Evolutionary conservation across 2,329 filamentous ascomycete species (phyloP).

Genomic region (Calonectria hongkongensis): DNA sequence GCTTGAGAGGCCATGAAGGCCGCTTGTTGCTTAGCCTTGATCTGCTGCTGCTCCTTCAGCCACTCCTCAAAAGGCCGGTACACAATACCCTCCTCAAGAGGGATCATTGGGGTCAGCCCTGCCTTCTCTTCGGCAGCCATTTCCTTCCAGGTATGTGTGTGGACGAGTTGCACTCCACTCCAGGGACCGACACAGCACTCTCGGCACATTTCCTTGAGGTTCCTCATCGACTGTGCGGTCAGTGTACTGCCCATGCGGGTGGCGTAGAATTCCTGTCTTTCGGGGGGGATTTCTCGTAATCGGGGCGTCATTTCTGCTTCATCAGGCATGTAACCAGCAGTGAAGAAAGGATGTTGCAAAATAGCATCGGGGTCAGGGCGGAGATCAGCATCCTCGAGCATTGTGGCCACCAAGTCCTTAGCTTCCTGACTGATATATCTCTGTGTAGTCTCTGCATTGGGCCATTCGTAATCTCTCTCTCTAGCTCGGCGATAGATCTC

Average conservation of each 20-base stretch:
- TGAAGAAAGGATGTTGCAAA: conserved; percentile 87
- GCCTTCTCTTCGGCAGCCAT: conserved; percentile 81
- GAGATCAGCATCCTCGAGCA: conserved; percentile 84
- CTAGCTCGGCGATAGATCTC: conserved; percentile 86
- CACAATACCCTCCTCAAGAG: conserved; percentile 76
- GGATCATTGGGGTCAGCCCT: conserved; percentile 78
- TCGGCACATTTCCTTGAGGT: conserved; percentile 74
- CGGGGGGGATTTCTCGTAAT: conserved; percentile 74
- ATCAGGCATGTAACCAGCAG: conserved; percentile 82
- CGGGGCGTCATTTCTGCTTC: conserved; percentile 75
- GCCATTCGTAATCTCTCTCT: conserved; percentile 88
- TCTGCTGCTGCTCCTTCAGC: conserved; percentile 71
- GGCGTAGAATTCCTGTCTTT: conserved; percentile 75
- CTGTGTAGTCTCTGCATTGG: conserved; percentile 77
- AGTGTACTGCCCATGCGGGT: conserved; percentile 67
- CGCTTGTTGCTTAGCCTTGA: conserved; percentile 58
- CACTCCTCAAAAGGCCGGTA: conserved; percentile 80
- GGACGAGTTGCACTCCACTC: conserved; percentile 66
- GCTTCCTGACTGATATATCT: conserved; percentile 85
- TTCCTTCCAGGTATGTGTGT: conserved; percentile 78
- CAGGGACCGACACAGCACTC: conserved; percentile 77
- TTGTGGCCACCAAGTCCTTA: conserved; percentile 84
- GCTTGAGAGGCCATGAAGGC: conserved; percentile 56
- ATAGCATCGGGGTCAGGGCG: conserved; percentile 86
- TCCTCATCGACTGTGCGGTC: conserved; percentile 68